Percentiles rank a stretch among this genome's conserved stretches.
phyloP scores from a whole-genome alignment of 768 basidiomycete species.

The Amanita pseudoporphyria region DNA sequence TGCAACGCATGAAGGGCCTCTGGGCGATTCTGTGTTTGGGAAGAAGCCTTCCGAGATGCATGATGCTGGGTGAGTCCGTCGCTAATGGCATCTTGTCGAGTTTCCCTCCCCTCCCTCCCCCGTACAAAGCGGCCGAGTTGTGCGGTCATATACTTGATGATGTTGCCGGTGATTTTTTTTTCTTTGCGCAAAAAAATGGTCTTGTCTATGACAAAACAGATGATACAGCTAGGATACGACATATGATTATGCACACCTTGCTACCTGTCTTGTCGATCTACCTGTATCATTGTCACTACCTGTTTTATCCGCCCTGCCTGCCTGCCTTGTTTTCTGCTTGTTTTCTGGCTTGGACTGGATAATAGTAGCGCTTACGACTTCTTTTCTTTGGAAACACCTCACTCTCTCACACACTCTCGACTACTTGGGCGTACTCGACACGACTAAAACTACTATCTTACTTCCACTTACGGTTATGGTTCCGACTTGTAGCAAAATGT shows the following conservation, averaged over 20 bases:
- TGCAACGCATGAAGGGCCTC: conserved; percentile 4
- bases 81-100: conserved; percentile 9
- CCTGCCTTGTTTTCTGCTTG: neutral
- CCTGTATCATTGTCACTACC: conserved; percentile 7
- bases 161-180: neutral
- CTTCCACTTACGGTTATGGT: conserved; percentile 3
- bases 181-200: conserved; percentile 2
- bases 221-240: conserved; percentile 7
- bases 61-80: conserved; percentile 67
- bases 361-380: conserved; percentile 16
- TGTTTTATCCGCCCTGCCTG: conserved; percentile 7
- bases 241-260: conserved; percentile 7
- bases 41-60: conserved; percentile 69
- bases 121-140: neutral
- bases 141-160: neutral
- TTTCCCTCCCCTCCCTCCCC: conserved; percentile 9
- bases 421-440: conserved; percentile 11
- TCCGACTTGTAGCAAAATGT: conserved; percentile 64
- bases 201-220: conserved; percentile 4
- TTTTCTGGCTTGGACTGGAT: conserved; percentile 14
- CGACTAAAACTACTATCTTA: conserved; percentile 6
- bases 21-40: conserved; percentile 34
- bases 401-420: conserved; percentile 7
- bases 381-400: conserved; percentile 14
- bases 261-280: conserved; percentile 8